Base-by-base conservation (phyloP, 768 basidiomycete species). In the Leucogyrophana mollusca region DNA sequence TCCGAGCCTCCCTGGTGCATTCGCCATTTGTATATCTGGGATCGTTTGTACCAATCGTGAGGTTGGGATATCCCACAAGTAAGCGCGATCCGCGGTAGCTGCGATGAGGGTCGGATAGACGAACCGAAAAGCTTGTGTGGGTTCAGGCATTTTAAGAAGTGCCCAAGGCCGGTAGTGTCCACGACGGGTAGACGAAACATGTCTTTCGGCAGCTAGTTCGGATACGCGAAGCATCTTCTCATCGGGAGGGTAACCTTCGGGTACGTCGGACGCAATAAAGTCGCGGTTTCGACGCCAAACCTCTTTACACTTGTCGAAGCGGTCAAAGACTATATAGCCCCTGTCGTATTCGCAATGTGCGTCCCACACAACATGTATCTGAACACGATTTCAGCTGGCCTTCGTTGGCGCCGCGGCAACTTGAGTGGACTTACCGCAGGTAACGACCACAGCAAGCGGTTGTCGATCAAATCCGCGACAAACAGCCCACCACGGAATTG, bases 261-360 rank as follows among this genome's bases (percentile, higher is more conserved):
- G 55, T 11, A 47, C 40, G 5, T 49, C 48, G 33, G 55, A 51
- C 7, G 44, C 48, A 9, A 63, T 54, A 21, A 73, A 64, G 30
- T 71, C 66, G 3, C 66, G 53, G 5, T 70, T 56, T 21, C 56
- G 73, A 22, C 83, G 70, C 90, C 89, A 92, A 11, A 90, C 79
- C 58, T 92, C 90, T 52, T 84, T 84, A 51, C 66, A 56, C 8
- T 74, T 72, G 22, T 71, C 74, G 17, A 59, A 36, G 23, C 83
- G 77, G 55, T 90, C 84, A 58, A 89, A 87, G 38, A 90, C 66
- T 38, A 90, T 67, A 56, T 78, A 89, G 8, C 90, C 89, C 22
- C 75, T 66, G 11, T 71, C 80, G 52, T 89, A 92, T 62, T 91
- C 90, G 53, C 79, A 77, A 56, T 90, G 88, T 0, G 87, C 87